Conservation (phyloP, 1,284 basidiomycete genomes). For the Heliocybe sulcata region DNA sequence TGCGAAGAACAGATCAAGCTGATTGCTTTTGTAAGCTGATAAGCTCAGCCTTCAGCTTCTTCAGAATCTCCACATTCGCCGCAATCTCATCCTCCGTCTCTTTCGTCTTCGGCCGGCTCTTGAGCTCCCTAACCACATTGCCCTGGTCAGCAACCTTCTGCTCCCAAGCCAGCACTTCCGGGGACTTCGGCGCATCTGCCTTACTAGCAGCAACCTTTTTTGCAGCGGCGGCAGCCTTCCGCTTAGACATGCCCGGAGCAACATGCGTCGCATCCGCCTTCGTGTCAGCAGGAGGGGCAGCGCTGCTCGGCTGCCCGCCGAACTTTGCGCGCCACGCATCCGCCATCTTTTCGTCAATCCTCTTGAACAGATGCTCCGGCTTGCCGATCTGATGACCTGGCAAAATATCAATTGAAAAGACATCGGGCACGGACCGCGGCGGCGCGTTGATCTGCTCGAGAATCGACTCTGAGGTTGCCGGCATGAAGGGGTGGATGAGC, state of each 20-base stretch:
- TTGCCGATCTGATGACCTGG: slow-evolving; percentile 83
- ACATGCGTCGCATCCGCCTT: slow-evolving; percentile 32
- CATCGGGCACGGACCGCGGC: slow-evolving; percentile 65
- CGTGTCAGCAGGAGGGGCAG: slow-evolving; percentile 22
- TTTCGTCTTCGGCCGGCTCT: slow-evolving; percentile 60
- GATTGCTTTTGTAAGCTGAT: slow-evolving; percentile 26
- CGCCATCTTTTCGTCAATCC: slow-evolving; percentile 89
- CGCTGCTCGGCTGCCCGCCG: slow-evolving; percentile 40
- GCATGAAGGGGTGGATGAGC: slow-evolving; percentile 95
- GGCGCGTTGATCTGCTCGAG: slow-evolving; percentile 89
- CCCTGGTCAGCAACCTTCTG: slow-evolving; percentile 73
- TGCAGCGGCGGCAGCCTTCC: slow-evolving; percentile 38
- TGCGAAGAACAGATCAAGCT: not conserved
- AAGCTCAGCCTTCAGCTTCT: slow-evolving; percentile 60
- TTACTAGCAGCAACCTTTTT: slow-evolving; percentile 22
- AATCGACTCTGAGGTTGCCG: slow-evolving; percentile 78
- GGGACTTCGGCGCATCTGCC: slow-evolving; percentile 34
- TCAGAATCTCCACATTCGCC: slow-evolving; percentile 39
- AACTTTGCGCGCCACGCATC: slow-evolving; percentile 81
- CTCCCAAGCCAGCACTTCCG: slow-evolving; percentile 59
- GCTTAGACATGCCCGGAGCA: slow-evolving; percentile 40
- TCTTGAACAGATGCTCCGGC: slow-evolving; percentile 90
- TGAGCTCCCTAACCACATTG: slow-evolving; percentile 57
- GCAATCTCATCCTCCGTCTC: slow-evolving; percentile 43
- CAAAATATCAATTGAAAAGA: slow-evolving; percentile 74